Conservation (phyloP, 371 early-diverging fungal species). For the Vavraia culicis region DNA sequence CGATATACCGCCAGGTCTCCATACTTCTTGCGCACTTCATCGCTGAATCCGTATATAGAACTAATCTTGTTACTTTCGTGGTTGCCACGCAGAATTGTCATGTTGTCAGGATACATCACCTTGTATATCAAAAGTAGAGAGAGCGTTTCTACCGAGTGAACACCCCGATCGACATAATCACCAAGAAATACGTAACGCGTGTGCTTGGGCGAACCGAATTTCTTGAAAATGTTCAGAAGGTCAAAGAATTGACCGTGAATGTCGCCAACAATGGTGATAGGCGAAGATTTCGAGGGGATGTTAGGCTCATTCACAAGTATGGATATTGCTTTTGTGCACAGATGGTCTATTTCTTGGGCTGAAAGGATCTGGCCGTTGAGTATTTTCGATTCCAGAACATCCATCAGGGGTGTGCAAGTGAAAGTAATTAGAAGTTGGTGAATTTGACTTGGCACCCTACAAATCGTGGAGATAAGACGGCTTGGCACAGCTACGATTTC, state of each 20-base stretch:
- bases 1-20: constrained; percentile 25
- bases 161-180: constrained; percentile 43
- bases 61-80: constrained; percentile 41
- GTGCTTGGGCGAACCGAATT: constrained; percentile 61
- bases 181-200: constrained; percentile 41
- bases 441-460: too few relatives aligned
- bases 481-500: too few relatives aligned
- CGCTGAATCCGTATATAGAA: constrained; percentile 42
- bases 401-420: too few relatives aligned
- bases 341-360: too few relatives aligned
- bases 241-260: constrained; percentile 95
- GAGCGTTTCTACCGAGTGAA: constrained; percentile 37
- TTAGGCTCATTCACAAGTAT: constrained; percentile 39
- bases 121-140: constrained; percentile 40
- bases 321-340: constrained; percentile 32
- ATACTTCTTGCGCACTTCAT: constrained; percentile 39
- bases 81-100: constrained; percentile 41
- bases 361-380: too few relatives aligned
- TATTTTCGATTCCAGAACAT: too few relatives aligned
- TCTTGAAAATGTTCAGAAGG: constrained; percentile 82
- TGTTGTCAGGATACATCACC: constrained; percentile 38
- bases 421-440: too few relatives aligned
- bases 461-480: too few relatives aligned
- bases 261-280: constrained; percentile 59
- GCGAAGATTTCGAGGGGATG: constrained; percentile 26